phyloP scores from a whole-genome alignment of 441 rosid species.

The Gossypium davidsonii region DNA sequence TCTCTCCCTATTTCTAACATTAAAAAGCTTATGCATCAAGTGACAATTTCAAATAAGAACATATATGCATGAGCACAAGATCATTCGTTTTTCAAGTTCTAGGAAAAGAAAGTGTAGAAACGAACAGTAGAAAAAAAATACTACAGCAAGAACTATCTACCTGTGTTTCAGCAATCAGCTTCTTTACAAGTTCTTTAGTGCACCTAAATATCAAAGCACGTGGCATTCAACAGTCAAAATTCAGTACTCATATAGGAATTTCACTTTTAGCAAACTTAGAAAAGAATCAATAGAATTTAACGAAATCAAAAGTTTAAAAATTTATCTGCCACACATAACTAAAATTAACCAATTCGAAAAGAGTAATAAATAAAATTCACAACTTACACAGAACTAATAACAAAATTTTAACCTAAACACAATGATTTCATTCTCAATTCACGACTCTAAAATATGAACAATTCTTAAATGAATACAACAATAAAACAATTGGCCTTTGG shows the following conservation, averaged over 20 bases:
- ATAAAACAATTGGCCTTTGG: slow-evolving; percentile 31
- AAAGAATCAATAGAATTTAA: neutral
- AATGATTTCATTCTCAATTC: too few relatives aligned
- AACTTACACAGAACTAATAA: too few relatives aligned
- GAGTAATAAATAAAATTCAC: too few relatives aligned
- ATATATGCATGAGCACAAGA: neutral
- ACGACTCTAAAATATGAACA: too few relatives aligned
- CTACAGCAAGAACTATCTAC: slow-evolving; percentile 29
- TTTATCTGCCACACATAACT: too few relatives aligned
- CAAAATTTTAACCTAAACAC: too few relatives aligned
- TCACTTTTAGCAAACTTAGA: neutral
- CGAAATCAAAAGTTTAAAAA: too few relatives aligned
- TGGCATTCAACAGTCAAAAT: neutral
- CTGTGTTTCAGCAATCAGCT: slow-evolving; percentile 84
- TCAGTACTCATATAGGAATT: neutral
- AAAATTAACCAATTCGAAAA: too few relatives aligned
- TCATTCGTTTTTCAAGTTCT: neutral
- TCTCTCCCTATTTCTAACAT: neutral
- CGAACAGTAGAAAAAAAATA: neutral
- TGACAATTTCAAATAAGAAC: neutral
- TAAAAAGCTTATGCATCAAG: neutral
- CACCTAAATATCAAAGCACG: slow-evolving; percentile 43
- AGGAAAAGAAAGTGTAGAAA: too few relatives aligned
- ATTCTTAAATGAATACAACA: too few relatives aligned
- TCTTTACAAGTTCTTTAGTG: slow-evolving; percentile 96